Conservation (phyloP, 306 rosid species). For the Ammopiptanthus mongolicus region DNA sequence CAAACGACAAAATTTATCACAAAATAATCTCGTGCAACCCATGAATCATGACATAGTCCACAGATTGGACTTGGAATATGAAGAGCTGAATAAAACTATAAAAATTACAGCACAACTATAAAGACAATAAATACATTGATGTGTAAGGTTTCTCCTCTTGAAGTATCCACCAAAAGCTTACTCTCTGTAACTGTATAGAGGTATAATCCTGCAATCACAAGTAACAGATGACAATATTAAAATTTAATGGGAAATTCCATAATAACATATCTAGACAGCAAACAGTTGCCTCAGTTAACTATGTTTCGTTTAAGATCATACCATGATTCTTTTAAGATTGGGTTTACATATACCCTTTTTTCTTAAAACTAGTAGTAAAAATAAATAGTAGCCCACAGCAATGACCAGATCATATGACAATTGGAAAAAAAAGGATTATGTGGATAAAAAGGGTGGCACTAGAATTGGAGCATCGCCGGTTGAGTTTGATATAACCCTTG, state of each 20-base stretch:
- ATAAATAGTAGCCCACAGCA: not conserved
- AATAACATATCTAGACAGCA: not conserved
- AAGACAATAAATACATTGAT: conserved; percentile 55
- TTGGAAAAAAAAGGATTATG: conserved; percentile 6
- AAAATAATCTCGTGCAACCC: conserved; percentile 15
- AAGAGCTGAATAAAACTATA: not conserved
- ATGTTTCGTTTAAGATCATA: not conserved
- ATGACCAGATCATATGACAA: not conserved
- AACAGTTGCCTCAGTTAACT: not conserved
- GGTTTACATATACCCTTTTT: not conserved
- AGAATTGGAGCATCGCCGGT: not conserved
- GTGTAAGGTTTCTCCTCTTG: conserved; percentile 71
- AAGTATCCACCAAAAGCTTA: conserved; percentile 78
- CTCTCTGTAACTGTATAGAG: conserved; percentile 73
- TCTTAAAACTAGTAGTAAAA: conserved; percentile 9
- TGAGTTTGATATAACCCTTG: not conserved
- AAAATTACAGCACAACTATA: conserved; percentile 3
- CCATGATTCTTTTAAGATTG: not conserved
- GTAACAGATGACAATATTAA: conserved; percentile 3
- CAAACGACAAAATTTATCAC: not conserved
- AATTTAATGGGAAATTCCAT: not conserved
- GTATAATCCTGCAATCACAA: conserved; percentile 53
- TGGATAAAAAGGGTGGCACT: not conserved
- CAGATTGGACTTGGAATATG: conserved; percentile 12
- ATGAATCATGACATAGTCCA: not conserved